Evolutionary conservation across 139 green algal species (phyloP).

Genomic region (Chlorella sp.): DNA sequence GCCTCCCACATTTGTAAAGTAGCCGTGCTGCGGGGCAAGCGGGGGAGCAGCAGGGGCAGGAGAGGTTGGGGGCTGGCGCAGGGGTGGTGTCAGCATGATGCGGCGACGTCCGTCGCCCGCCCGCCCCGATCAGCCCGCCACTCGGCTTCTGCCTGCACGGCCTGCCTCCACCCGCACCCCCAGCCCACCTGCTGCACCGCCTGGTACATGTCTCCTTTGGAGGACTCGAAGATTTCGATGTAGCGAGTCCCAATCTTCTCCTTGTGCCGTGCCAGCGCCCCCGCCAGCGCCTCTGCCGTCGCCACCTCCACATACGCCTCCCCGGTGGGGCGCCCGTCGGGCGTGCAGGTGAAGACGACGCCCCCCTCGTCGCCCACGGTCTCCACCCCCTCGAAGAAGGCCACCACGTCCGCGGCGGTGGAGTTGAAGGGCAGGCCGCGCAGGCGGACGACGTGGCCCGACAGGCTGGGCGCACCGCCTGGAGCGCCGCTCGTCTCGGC

Average conservation of each 20-base stretch:
- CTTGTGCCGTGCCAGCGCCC: conserved; percentile 75
- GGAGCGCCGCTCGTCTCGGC: conserved; percentile 43
- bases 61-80: too few species aligned
- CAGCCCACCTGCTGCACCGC: conserved; percentile 31
- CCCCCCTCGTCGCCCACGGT: conserved; percentile 63
- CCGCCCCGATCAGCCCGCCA: neutral
- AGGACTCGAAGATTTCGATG: conserved; percentile 83
- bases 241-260: conserved; percentile 75
- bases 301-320: conserved; percentile 88
- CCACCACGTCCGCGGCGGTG: conserved; percentile 61
- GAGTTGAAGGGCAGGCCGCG: conserved; percentile 86
- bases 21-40: conserved; percentile 17
- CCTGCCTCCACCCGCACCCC: neutral
- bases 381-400: conserved; percentile 76
- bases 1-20: conserved; percentile 34
- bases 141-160: neutral
- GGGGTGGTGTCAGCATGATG: too few species aligned
- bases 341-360: conserved; percentile 76
- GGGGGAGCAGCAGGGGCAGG: neutral
- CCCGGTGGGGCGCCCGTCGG: conserved; percentile 82
- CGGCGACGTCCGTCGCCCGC: neutral
- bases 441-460: conserved; percentile 77
- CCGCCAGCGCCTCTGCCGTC: conserved; percentile 57
- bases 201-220: conserved; percentile 71
- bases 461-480: conserved; percentile 25